Conservation (phyloP, 202 grass and related monocot species). For the Panicum virgatum region DNA sequence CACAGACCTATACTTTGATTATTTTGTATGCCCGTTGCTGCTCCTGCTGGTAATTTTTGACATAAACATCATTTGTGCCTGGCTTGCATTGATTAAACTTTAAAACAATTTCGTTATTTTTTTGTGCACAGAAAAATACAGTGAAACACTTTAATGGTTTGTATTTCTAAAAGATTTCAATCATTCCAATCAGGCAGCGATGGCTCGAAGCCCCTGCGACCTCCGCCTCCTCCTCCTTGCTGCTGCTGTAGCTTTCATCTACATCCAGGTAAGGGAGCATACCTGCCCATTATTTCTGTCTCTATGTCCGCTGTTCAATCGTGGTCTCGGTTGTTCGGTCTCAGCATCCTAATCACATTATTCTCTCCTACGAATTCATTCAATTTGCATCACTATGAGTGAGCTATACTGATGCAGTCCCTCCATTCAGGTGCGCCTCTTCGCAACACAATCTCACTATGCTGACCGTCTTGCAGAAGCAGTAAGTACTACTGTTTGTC, state of each 20-base stretch:
- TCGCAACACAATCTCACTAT: conserved; percentile 73
- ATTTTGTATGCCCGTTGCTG: background rate
- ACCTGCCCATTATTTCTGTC: background rate
- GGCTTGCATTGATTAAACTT: background rate
- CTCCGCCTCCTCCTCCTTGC: conserved; percentile 67
- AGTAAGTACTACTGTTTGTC: conserved; percentile 44
- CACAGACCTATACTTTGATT: background rate
- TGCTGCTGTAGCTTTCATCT: conserved; percentile 75
- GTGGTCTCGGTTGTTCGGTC: background rate
- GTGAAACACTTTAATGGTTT: background rate
- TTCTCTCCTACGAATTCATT: background rate
- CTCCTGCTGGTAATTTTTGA: background rate
- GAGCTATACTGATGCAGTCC: background rate
- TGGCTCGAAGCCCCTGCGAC: conserved; percentile 57
- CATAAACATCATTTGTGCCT: background rate
- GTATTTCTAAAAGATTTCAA: background rate
- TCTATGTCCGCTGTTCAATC: background rate
- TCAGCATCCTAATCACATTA: background rate
- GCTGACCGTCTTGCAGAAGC: conserved; percentile 68
- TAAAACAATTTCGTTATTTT: background rate
- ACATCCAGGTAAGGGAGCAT: conserved; percentile 64
- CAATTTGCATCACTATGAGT: background rate
- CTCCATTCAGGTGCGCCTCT: conserved; percentile 73
- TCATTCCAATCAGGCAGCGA: background rate
- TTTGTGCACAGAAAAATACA: background rate